Base-by-base conservation (phyloP, 75 land plant species). In the Larix kaempferi region DNA sequence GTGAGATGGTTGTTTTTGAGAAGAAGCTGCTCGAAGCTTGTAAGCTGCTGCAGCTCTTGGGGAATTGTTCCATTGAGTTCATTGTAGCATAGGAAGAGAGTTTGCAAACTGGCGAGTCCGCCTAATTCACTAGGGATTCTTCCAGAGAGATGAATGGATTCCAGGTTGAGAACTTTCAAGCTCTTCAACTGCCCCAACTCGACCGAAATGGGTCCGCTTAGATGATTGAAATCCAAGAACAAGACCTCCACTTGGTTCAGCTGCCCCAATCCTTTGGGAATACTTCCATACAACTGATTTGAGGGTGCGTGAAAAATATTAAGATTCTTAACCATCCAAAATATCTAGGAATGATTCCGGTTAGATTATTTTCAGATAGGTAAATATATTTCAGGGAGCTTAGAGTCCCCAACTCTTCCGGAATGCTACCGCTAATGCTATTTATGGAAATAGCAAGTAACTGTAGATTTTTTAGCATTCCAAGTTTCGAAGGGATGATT, bases 261-360 rank as follows among this genome's bases (percentile, higher is more conserved):
- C 41, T 65, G 41, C n/a, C 41, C 69, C 15, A 65, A 65, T n/a
- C 35, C 77, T 29, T 0, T 23, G 0, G 77, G 39, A 23, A 76
- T 76, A 16, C 65, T 61, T 17, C 72, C 77, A 16, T 8, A 57
- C 7, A 76, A 15, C 26, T 56, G 66, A 6, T 35, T 76, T 6
- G 39, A 15, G 6, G 72, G 23, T 2, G 37, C 59, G 5, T 17
- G 5, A 4, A 76, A 2, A 21, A 21, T 35, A 19, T 11, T 56
- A n/a, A 76, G 27, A 55, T 55, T 33, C 33, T 19, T 2, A 57
- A 26, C 16, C 61, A 4, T 22, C 71, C 39, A 3, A 81, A 52
- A 44, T 81, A 82, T 74, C 29, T 57, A 0, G 82, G 82, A 15
- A 83, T 67, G 64, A 62, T 75, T 19, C 85, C 84, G 1, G 37